Conservation (phyloP, 2,329 filamentous ascomycete species). For the Curvularia lunata region DNA sequence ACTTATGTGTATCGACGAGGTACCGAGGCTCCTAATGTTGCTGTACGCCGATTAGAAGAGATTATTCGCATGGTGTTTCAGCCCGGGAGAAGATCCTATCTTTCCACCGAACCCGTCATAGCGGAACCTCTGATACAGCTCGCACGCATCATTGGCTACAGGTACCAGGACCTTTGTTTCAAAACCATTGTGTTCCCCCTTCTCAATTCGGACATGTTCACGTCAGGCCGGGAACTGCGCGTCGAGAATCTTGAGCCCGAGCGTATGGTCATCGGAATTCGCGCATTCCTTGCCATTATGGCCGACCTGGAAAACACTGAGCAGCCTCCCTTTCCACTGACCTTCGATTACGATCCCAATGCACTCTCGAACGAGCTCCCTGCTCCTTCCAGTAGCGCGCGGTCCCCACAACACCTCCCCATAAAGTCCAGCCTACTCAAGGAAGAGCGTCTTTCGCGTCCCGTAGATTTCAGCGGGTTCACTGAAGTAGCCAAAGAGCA, state of each 20-base stretch:
- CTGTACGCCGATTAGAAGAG: slow-evolving; percentile 84
- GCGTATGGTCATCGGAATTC: slow-evolving; percentile 95
- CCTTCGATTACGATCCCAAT: slow-evolving; percentile 58
- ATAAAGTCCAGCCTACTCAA: slow-evolving; percentile 52
- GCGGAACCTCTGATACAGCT: slow-evolving; percentile 91
- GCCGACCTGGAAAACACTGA: slow-evolving; percentile 87
- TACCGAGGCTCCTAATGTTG: slow-evolving; percentile 71
- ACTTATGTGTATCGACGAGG: slow-evolving; percentile 84
- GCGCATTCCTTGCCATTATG: slow-evolving; percentile 92
- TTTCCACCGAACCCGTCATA: slow-evolving; percentile 82
- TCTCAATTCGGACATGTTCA: slow-evolving; percentile 90
- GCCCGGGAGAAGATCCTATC: slow-evolving; percentile 76
- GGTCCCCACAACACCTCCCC: slow-evolving; percentile 38
- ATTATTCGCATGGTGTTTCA: slow-evolving; percentile 85
- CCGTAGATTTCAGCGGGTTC: slow-evolving; percentile 66
- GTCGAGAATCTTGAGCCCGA: slow-evolving; percentile 96
- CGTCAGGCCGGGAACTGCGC: slow-evolving; percentile 75
- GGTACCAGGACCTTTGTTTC: slow-evolving; percentile 92
- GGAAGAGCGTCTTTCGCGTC: slow-evolving; percentile 70
- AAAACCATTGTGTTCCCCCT: slow-evolving; percentile 91
- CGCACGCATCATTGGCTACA: slow-evolving; percentile 92
- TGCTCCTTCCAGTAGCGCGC: slow-evolving; percentile 43
- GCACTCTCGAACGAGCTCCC: slow-evolving; percentile 48
- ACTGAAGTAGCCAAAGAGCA: slow-evolving; percentile 81
- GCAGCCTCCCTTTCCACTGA: slow-evolving; percentile 82